Percentiles rank a stretch among this genome's conserved stretches.
Conservation (phyloP, 108 stramenopile genomes). For the Parietichytrium sp. region DNA sequence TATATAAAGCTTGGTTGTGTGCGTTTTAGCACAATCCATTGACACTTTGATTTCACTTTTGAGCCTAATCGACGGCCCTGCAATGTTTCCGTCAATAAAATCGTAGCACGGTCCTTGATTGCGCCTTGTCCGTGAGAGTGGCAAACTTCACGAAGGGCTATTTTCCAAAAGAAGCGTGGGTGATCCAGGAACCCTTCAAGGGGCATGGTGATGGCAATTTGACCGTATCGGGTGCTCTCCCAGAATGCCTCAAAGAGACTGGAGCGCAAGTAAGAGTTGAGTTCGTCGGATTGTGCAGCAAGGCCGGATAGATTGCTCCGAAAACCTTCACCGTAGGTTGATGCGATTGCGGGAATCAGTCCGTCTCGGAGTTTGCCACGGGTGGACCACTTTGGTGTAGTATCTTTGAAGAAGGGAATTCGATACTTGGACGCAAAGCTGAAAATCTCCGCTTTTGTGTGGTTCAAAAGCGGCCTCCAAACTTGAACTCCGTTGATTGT, state of each 20-base stretch:
- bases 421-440: slow-evolving; percentile 87
- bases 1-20: too few species aligned
- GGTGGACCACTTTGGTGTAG: slow-evolving; percentile 90
- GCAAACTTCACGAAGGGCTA: slow-evolving; percentile 2
- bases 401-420: slow-evolving; percentile 92
- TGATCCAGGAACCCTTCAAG: slow-evolving; percentile 1
- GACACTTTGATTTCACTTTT: too few species aligned
- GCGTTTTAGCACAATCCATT: too few species aligned
- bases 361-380: slow-evolving; percentile 87
- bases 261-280: slow-evolving; percentile 40
- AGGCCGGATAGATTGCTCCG: slow-evolving; percentile 48
- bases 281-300: slow-evolving; percentile 52
- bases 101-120: neutral
- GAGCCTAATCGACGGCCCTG: too few species aligned
- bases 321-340: slow-evolving; percentile 82
- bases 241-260: slow-evolving; percentile 54
- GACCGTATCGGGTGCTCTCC: slow-evolving; percentile 14
- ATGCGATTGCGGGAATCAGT: slow-evolving; percentile 81
- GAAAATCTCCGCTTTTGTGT: slow-evolving; percentile 72
- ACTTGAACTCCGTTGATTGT: slow-evolving; percentile 78
- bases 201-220: neutral
- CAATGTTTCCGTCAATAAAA: too few species aligned
- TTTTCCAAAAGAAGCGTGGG: slow-evolving; percentile 8
- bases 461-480: slow-evolving; percentile 78
- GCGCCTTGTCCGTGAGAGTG: neutral